Conservation (phyloP, 768 basidiomycete genomes). For the Tylopilus felleus region DNA sequence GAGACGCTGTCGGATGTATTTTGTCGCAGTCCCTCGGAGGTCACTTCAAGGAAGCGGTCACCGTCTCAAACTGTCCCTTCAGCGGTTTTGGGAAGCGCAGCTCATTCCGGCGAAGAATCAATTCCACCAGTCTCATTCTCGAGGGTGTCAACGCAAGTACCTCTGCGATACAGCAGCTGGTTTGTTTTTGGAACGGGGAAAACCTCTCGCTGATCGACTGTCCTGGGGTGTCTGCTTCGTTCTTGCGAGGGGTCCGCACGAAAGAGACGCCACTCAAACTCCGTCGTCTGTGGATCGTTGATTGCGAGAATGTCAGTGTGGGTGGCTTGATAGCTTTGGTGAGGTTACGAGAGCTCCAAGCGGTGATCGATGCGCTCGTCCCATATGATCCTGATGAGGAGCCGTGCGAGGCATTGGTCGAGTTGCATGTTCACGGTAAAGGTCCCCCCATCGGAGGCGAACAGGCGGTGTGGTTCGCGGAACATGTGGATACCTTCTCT, state of each 20-base stretch:
- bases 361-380: background rate
- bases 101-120: background rate
- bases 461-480: conserved; percentile 4
- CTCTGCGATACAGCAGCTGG: background rate
- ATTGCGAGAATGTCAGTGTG: conserved; percentile 2
- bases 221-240: background rate
- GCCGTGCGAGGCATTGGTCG: conserved; percentile 1
- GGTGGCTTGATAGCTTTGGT: background rate
- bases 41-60: conserved; percentile 3
- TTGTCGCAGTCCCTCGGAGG: conserved; percentile 1
- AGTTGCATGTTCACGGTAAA: conserved; percentile 1
- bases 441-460: background rate
- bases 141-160: background rate
- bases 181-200: conserved; percentile 11
- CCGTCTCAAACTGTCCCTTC: conserved; percentile 1
- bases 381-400: background rate
- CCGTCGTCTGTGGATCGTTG: conserved; percentile 3
- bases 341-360: conserved; percentile 2
- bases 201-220: conserved; percentile 4
- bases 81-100: background rate
- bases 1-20: background rate
- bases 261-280: conserved; percentile 2
- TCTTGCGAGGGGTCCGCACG: conserved; percentile 1
- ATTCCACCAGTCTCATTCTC: conserved; percentile 2
- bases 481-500: conserved; percentile 2